A percentile compares a stretch with the other conserved stretches of the same genome.
These are phyloP conservation scores for Solanum virginianum DNA, from an alignment of 257 asterid genomes.

Conservation along the genomic window DNA sequence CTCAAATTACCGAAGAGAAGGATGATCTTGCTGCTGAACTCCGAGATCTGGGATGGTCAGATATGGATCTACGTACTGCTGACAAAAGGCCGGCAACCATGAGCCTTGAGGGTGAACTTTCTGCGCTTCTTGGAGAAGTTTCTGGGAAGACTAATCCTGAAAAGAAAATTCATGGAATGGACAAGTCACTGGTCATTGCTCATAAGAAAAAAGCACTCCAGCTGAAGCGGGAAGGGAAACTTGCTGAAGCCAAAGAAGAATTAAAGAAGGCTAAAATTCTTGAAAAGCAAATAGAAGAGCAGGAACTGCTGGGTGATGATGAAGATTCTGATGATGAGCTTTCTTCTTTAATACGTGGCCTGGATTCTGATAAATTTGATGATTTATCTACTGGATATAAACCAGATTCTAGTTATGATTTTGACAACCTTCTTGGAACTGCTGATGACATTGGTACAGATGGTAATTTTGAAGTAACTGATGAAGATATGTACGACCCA, in stretches of 20 bases:
- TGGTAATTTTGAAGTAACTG: conserved; percentile 59
- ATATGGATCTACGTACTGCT: conserved; percentile 48
- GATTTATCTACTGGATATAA: conserved; percentile 24
- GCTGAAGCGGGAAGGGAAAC: conserved; percentile 80
- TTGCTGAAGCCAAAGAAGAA: conserved; percentile 87
- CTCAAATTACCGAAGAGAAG: conserved; percentile 36
- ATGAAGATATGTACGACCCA: conserved; percentile 82
- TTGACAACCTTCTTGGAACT: conserved; percentile 31
- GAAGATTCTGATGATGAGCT: conserved; percentile 93
- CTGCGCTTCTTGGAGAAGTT: conserved; percentile 57
- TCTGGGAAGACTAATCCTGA: conserved; percentile 36
- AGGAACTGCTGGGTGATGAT: conserved; percentile 66
- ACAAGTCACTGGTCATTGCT: conserved; percentile 58
- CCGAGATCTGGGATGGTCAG: conserved; percentile 97
- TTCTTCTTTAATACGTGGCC: conserved; percentile 44
- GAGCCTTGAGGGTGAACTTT: conserved; percentile 80
- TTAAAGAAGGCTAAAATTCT: conserved; percentile 86
- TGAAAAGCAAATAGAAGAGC: conserved; percentile 84
- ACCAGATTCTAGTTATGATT: conserved; percentile 32
- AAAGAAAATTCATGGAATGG: conserved; percentile 26
- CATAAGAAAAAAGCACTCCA: conserved; percentile 88
- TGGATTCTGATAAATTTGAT: conserved; percentile 43
- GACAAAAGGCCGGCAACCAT: conserved; percentile 43
- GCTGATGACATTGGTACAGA: conserved; percentile 40
- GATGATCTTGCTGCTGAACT: conserved; percentile 80